These are phyloP conservation scores for Gyrodon lividus DNA, from an alignment of 768 basidiomycete species.

Conservation along the genomic window DNA sequence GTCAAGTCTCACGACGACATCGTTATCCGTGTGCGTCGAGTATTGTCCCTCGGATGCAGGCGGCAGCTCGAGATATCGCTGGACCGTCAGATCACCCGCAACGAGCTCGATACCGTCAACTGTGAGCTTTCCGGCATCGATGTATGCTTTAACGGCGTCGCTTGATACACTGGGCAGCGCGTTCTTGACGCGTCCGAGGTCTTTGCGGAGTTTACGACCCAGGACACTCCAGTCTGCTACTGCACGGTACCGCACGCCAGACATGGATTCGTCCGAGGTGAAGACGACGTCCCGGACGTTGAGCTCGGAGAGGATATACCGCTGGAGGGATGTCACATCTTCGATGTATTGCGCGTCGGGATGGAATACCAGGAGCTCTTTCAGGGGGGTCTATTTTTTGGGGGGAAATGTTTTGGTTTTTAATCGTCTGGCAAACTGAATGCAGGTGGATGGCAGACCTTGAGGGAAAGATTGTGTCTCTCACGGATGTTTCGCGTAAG, in stretches of 20 bases:
- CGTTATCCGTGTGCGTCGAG: conserved; percentile 87
- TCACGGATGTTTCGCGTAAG: conserved; percentile 88
- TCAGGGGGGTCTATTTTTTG: conserved; percentile 73
- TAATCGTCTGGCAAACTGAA: neutral
- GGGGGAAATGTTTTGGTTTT: conserved; percentile 1
- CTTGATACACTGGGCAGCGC: conserved; percentile 80
- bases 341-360: conserved; percentile 77
- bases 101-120: conserved; percentile 91
- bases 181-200: conserved; percentile 85
- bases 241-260: conserved; percentile 87
- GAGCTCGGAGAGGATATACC: conserved; percentile 91
- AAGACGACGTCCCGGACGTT: conserved; percentile 91
- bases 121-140: conserved; percentile 68
- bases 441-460: conserved; percentile 49
- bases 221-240: conserved; percentile 95
- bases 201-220: conserved; percentile 91
- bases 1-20: conserved; percentile 93
- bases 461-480: conserved; percentile 80
- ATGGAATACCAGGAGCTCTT: conserved; percentile 93
- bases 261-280: conserved; percentile 81
- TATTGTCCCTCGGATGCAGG: conserved; percentile 58
- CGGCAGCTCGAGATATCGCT: conserved; percentile 85
- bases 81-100: conserved; percentile 87
- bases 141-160: conserved; percentile 78
- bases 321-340: conserved; percentile 80